Percentiles rank a stretch among this genome's conserved stretches.
phyloP scores from a whole-genome alignment of 2,329 filamentous ascomycete genomes.

The Xylaria sp. region DNA sequence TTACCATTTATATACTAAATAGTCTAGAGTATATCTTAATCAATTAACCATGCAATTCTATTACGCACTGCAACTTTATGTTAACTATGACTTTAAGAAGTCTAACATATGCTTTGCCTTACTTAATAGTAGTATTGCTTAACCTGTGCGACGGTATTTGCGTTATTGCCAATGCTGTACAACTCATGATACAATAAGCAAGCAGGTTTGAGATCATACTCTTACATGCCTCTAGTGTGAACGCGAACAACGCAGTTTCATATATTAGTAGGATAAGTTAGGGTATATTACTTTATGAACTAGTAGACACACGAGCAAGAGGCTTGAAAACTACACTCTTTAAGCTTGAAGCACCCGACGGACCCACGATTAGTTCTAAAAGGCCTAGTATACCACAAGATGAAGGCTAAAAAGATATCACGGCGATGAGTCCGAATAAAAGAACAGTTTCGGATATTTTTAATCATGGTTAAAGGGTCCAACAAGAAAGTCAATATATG shows the following conservation, averaged over 20 bases:
- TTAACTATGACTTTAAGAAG: not conserved
- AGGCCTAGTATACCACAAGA: not conserved
- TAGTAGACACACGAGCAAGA: not conserved
- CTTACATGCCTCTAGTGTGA: not conserved
- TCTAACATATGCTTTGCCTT: not conserved
- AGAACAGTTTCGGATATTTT: constrained; percentile 26
- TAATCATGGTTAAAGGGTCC: not conserved
- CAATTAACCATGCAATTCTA: not conserved
- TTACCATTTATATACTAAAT: not conserved
- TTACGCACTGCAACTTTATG: not conserved
- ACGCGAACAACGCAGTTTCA: not conserved
- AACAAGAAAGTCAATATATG: not conserved
- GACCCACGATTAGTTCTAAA: not conserved
- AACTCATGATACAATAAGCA: no score
- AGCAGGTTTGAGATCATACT: not conserved
- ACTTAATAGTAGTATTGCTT: no score
- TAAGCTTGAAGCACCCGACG: not conserved
- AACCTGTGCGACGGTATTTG: no score
- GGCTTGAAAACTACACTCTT: not conserved
- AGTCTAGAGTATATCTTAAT: not conserved
- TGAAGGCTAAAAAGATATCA: constrained; percentile 13
- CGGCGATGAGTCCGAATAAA: not conserved
- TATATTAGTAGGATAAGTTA: not conserved
- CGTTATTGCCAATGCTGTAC: no score
- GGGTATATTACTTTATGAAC: not conserved